Evolutionary conservation across 768 basidiomycete species (phyloP).

Genomic region (Stropharia rugosoannulata): DNA sequence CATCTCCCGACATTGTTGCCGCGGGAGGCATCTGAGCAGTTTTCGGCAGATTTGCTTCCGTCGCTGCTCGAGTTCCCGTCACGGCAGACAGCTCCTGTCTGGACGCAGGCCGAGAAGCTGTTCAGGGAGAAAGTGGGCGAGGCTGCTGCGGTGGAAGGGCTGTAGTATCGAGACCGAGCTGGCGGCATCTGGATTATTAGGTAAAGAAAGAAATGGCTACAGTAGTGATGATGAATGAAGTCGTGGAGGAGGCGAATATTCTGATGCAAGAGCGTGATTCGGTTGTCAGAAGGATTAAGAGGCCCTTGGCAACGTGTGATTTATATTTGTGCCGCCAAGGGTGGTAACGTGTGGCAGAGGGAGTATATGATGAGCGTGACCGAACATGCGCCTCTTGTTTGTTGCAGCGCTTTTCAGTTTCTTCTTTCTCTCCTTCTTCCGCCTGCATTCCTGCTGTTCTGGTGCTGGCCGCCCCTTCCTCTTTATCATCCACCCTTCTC

Average conservation of each 20-base stretch:
- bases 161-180: slow-evolving; percentile 15
- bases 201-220: not conserved
- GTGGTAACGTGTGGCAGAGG: slow-evolving; percentile 18
- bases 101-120: slow-evolving; percentile 84
- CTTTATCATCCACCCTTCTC: slow-evolving; percentile 21
- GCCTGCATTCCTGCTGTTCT: slow-evolving; percentile 26
- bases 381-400: slow-evolving; percentile 12
- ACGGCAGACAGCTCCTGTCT: slow-evolving; percentile 67
- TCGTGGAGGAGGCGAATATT: not conserved
- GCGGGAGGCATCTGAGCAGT: slow-evolving; percentile 95
- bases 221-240: slow-evolving; percentile 6
- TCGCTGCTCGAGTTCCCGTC: slow-evolving; percentile 81
- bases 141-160: slow-evolving; percentile 38
- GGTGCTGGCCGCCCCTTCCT: slow-evolving; percentile 56
- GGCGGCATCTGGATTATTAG: slow-evolving; percentile 5
- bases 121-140: slow-evolving; percentile 60
- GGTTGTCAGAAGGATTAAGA: too few relatives aligned
- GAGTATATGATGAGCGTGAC: slow-evolving; percentile 22
- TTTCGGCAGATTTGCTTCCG: slow-evolving; percentile 84
- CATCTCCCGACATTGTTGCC: slow-evolving; percentile 95
- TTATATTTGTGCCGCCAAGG: slow-evolving; percentile 14
- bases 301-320: slow-evolving; percentile 13
- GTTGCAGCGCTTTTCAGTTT: slow-evolving; percentile 17
- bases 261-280: too few relatives aligned
- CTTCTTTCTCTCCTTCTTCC: slow-evolving; percentile 34